Evolutionary conservation across 495 filamentous ascomycete species (phyloP), one percentile per base, ranked within the genome.

Genomic region (Neurospora discreta): DNA sequence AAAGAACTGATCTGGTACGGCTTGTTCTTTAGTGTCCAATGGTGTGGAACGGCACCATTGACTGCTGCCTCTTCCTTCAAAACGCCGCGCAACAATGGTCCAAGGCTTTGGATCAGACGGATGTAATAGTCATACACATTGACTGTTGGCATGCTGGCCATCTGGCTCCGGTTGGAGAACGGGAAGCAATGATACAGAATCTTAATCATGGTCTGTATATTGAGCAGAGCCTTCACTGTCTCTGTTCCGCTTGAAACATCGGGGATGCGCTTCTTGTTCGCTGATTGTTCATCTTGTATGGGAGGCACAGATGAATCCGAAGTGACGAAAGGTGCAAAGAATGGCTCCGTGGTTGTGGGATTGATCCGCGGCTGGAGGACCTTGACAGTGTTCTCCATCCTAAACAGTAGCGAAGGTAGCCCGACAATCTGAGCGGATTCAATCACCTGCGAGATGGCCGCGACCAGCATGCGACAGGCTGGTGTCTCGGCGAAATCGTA

Each of bases 351-450:
- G 7, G 72, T 70, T 26, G 82, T 80, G 60, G 80, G 73, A n/a
- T 76, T 76, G 70, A 89, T 85, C 69, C 98, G 85, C 9, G 90
- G 88, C 71, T 87, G 81, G 16, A 98, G 84, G 52, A 82, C 85
- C 74, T 93, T 85, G 41, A 94, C 82, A 26, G 90, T 88, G 38
- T 79, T 80, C 74, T 96, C 91, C 10, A 90, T 87, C 60, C 93
- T 88, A 72, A 89, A 87, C 30, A 98, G 80, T 36, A 98, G 80
- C 10, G 93, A 92, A 0, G 93, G 93, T 15, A 98, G 82, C 3
- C 93, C 89, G 10, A 95, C 82, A 77, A 95, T 89, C 23, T 95
- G 90, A 75, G 92, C 94, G 18, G 89, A 88, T 77, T 98, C 96
- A 41, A 93, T 88, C 71, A 97, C 85, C 74, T 90, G 85, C 72